Percentiles rank a stretch among this genome's conserved stretches.
Conservation (phyloP, 192 early-diverging fungal genomes). For the Backusella psychrophila region DNA sequence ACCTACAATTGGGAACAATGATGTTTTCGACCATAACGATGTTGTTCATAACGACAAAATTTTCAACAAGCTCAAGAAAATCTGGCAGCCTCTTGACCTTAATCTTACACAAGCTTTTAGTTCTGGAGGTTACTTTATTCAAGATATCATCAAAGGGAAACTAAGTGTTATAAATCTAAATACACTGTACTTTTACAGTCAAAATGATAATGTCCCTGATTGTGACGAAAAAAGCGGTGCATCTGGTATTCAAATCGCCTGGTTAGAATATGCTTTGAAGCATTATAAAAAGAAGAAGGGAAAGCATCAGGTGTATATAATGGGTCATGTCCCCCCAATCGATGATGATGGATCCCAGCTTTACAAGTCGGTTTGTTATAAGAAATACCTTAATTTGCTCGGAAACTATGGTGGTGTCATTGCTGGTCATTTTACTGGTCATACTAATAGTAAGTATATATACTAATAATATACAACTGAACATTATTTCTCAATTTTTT, state of each 20-base stretch:
- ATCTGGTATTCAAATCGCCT: conserved; percentile 27
- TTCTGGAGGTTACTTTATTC: conserved; percentile 33
- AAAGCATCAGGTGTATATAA: not conserved
- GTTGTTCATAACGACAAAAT: conserved; percentile 10
- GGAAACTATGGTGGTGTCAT: conserved; percentile 36
- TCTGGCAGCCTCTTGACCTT: conserved; percentile 34
- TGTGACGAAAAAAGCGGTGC: conserved; percentile 22
- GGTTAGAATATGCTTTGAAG: conserved; percentile 29
- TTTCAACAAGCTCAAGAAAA: conserved; percentile 8
- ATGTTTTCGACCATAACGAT: conserved; percentile 30
- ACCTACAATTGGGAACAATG: conserved; percentile 41
- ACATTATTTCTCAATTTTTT: not conserved
- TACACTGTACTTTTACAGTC: conserved; percentile 33
- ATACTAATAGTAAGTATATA: conserved; percentile 30
- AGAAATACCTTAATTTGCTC: conserved; percentile 27
- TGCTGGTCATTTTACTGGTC: conserved; percentile 43
- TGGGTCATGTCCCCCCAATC: conserved; percentile 33
- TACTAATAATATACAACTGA: not conserved
- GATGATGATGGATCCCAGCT: conserved; percentile 13
- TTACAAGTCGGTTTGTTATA: conserved; percentile 28
- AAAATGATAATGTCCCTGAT: conserved; percentile 24
- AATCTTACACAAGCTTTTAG: conserved; percentile 31
- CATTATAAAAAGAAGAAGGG: not conserved
- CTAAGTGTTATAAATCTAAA: conserved; percentile 28
- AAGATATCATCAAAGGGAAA: conserved; percentile 27